Evolutionary conservation across 108 stramenopile genomes (phyloP).

Genomic region (Epithemia pelagica): DNA sequence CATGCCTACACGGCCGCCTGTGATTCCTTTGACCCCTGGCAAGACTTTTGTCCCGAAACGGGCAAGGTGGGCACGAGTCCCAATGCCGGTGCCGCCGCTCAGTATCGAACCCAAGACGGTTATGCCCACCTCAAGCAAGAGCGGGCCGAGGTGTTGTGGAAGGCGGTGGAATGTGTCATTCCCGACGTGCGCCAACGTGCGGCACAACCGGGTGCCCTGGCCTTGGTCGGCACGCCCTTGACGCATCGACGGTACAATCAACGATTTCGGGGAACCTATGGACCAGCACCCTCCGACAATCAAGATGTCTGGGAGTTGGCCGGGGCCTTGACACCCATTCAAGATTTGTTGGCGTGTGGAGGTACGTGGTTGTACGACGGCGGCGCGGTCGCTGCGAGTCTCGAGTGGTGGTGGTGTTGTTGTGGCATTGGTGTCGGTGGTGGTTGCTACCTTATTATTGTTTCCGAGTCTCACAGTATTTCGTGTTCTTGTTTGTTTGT

Average conservation of each 20-base stretch:
- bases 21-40: conserved; percentile 74
- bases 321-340: conserved; percentile 47
- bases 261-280: conserved; percentile 75
- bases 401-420: no score
- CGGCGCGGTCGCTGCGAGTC: no score
- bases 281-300: conserved; percentile 55
- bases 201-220: conserved; percentile 42
- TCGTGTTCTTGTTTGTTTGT: no score
- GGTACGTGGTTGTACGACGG: conserved; percentile 38
- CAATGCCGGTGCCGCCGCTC: conserved; percentile 29
- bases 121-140: conserved; percentile 69
- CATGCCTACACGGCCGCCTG: conserved; percentile 87
- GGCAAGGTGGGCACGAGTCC: conserved; percentile 54
- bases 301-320: conserved; percentile 52
- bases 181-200: conserved; percentile 79
- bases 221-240: conserved; percentile 73
- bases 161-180: conserved; percentile 76
- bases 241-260: conserved; percentile 84
- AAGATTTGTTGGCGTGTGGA: conserved; percentile 59
- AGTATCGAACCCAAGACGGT: conserved; percentile 40
- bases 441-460: background rate
- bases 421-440: no score
- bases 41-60: conserved; percentile 33
- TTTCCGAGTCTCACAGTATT: background rate
- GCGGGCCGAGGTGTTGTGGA: conserved; percentile 78